Evolutionary conservation across 2,329 filamentous ascomycete species (phyloP).

Genomic region (Albifimbria verrucaria): DNA sequence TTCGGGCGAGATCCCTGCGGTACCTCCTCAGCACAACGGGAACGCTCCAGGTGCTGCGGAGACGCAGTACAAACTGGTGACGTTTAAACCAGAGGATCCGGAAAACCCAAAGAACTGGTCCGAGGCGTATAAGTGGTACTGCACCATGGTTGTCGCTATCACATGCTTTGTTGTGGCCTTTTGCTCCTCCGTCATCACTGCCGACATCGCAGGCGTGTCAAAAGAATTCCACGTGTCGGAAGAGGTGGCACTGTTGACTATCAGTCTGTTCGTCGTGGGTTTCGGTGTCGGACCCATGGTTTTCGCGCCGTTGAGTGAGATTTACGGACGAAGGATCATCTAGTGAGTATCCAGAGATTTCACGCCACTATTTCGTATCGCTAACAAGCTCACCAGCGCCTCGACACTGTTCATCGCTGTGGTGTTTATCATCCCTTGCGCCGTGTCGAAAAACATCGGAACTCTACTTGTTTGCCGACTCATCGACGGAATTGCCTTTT

Average conservation of each 20-base stretch:
- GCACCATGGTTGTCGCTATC: slow-evolving; percentile 77
- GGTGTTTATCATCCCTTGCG: slow-evolving; percentile 77
- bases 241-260: slow-evolving; percentile 68
- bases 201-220: slow-evolving; percentile 64
- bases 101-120: slow-evolving; percentile 87
- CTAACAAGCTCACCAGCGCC: slow-evolving; percentile 4
- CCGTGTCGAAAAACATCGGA: slow-evolving; percentile 70
- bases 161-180: slow-evolving; percentile 75
- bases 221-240: slow-evolving; percentile 64
- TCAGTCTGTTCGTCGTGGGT: slow-evolving; percentile 76
- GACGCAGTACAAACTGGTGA: slow-evolving; percentile 50
- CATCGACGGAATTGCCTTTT: slow-evolving; percentile 81
- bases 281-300: slow-evolving; percentile 79
- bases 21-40: background rate
- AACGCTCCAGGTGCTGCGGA: slow-evolving; percentile 13
- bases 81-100: slow-evolving; percentile 66
- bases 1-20: slow-evolving; percentile 55
- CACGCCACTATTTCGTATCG: background rate
- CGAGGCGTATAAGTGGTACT: slow-evolving; percentile 75
- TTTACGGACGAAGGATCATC: slow-evolving; percentile 68
- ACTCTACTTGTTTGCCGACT: slow-evolving; percentile 74
- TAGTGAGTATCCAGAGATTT: slow-evolving; percentile 43
- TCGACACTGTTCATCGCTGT: slow-evolving; percentile 66
- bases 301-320: slow-evolving; percentile 76
- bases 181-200: slow-evolving; percentile 71